Evolutionary conservation across 2,329 filamentous ascomycete genomes (phyloP), one percentile per base, ranked within the genome.

Genomic region (Zarea fungicola): DNA sequence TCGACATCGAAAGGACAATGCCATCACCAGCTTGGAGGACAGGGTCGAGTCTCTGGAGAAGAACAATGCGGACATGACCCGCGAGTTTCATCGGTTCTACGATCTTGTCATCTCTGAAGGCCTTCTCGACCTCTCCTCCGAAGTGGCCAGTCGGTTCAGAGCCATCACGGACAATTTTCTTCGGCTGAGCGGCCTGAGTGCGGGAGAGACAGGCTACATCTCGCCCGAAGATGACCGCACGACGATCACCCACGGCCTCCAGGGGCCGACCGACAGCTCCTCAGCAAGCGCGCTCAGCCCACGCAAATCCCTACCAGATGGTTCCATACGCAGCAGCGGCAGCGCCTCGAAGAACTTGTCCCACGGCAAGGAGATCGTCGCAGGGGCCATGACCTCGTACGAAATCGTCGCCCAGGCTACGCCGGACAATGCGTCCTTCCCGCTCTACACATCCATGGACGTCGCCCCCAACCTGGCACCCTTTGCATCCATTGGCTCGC

Each of bases 1-100:
- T 61, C 81, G 90, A 14, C 81, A 86, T 59, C 83, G 90, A 44
- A 95, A 95, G 66, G 90, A 95, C 61, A 84, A 78, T 19, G 86
- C 87, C 5, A 92, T 95, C 49, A 77, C 81, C 23, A 81, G 80
- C 1, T 74, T 95, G 10, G 84, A 89, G 61, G 76, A 80, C 47
- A 77, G 84, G 52, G 87, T 92, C 22, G 72, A 82, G 47, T 75
- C 80, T 21, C 76, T 95, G n/a, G 79, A 84, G 51, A 74, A 76
- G 13, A 80, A 78, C 19, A 85, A 91, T 52, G 78, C 86, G 49
- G 79, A 85, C 57, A 89, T 95, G 83, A 84, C 80, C 66, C 81
- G 76, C 44, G 78, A 81, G 0, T 90, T 95, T 57, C 70, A 82
- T 55, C 74, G 72, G 26, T 77, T 92, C 21, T 81, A 86, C 53